These are phyloP conservation scores for Hexamita inflata DNA, from an alignment of 208 protist genomes.

Conservation along the genomic window DNA sequence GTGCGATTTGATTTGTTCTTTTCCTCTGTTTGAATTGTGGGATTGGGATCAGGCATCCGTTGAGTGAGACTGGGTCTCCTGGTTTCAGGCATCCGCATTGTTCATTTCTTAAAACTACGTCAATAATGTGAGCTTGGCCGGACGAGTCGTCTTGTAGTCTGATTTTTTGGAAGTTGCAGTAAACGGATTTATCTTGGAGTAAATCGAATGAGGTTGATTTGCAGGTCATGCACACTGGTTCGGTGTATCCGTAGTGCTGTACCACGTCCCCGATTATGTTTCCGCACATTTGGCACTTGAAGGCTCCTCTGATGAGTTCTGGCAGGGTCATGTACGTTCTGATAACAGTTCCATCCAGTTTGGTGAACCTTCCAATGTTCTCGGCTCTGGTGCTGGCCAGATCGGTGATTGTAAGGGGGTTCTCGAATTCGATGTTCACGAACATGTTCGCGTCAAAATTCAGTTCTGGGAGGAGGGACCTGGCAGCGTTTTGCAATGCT, in stretches of 20 bases:
- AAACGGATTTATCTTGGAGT: background rate
- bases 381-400: too few species aligned
- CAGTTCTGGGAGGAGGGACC: too few species aligned
- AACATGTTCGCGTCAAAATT: too few species aligned
- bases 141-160: background rate
- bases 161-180: background rate
- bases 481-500: too few species aligned
- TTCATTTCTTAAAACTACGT: background rate
- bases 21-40: too few species aligned
- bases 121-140: background rate
- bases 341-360: slow-evolving; percentile 4
- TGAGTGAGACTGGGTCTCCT: background rate
- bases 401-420: too few species aligned
- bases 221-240: background rate
- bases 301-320: slow-evolving; percentile 11
- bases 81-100: background rate
- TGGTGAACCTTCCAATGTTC: background rate
- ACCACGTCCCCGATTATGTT: background rate
- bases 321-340: background rate
- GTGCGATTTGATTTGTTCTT: too few species aligned
- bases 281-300: background rate
- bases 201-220: background rate
- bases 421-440: too few species aligned
- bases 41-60: background rate
- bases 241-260: slow-evolving; percentile 7